Conservation (phyloP, 31 red algal species). For the Asparagopsis taxiformis region DNA sequence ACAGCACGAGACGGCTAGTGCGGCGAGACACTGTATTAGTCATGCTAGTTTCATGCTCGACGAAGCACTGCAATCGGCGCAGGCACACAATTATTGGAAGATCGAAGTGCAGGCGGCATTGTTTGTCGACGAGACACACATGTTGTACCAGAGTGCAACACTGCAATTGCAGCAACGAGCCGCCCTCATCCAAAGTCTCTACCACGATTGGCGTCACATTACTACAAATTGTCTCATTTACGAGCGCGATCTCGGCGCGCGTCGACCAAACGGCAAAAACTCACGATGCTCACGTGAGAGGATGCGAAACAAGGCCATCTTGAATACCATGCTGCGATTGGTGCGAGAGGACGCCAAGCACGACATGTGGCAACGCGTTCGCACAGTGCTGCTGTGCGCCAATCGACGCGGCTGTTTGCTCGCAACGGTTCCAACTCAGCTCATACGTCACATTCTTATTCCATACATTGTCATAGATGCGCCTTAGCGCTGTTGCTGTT, state of each 20-base stretch:
- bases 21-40: too few species aligned
- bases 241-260: too few species aligned
- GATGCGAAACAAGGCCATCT: not conserved
- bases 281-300: too few species aligned
- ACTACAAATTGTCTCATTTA: not conserved
- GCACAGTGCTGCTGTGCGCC: not conserved
- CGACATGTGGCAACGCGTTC: constrained; percentile 8
- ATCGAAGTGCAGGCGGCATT: not conserved
- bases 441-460: not conserved
- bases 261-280: too few species aligned
- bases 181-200: not conserved
- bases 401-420: not conserved
- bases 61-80: not conserved
- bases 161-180: constrained; percentile 1
- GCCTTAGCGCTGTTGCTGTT: not conserved
- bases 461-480: not conserved
- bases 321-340: constrained; percentile 11
- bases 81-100: not conserved
- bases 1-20: too few species aligned
- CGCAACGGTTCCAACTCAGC: not conserved
- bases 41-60: too few species aligned
- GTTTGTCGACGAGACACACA: too few species aligned
- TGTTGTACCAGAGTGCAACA: too few species aligned
- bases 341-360: constrained; percentile 4
- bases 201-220: constrained; percentile 14